phyloP scores from a whole-genome alignment of 441 rosid species.

The Jatropha multifida region DNA sequence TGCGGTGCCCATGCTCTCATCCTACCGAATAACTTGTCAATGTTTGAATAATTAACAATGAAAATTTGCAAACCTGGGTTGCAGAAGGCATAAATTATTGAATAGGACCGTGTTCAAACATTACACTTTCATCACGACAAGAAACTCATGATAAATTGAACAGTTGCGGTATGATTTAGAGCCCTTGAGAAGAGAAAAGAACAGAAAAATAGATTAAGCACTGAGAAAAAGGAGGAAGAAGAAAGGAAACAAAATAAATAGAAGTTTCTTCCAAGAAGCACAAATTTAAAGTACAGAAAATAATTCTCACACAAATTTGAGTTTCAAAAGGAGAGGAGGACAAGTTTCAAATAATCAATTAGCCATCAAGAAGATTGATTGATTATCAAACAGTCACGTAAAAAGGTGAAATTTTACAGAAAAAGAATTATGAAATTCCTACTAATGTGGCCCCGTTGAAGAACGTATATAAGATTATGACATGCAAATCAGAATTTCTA shows the following conservation, averaged over 20 bases:
- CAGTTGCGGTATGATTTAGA: background rate
- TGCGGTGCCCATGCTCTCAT: no score
- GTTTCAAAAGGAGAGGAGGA: background rate
- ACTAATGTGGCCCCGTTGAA: background rate
- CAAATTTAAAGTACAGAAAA: background rate
- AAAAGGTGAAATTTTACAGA: background rate
- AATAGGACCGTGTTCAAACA: background rate
- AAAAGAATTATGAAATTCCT: background rate
- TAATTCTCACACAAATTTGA: background rate
- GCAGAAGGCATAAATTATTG: background rate
- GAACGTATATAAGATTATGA: background rate
- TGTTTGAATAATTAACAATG: background rate
- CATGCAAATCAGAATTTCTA: background rate
- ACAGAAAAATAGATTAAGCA: background rate
- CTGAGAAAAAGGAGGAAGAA: background rate
- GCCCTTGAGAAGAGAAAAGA: background rate
- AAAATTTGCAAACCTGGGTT: background rate
- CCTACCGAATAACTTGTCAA: background rate
- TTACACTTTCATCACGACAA: background rate
- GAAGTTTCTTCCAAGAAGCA: background rate
- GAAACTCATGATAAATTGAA: background rate
- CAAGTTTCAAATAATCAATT: background rate
- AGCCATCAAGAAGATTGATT: background rate
- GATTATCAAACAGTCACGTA: background rate
- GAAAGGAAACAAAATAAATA: background rate